These are phyloP conservation scores for Phaseolus lunatus DNA, from an alignment of 306 rosid species.

Conservation along the genomic window DNA sequence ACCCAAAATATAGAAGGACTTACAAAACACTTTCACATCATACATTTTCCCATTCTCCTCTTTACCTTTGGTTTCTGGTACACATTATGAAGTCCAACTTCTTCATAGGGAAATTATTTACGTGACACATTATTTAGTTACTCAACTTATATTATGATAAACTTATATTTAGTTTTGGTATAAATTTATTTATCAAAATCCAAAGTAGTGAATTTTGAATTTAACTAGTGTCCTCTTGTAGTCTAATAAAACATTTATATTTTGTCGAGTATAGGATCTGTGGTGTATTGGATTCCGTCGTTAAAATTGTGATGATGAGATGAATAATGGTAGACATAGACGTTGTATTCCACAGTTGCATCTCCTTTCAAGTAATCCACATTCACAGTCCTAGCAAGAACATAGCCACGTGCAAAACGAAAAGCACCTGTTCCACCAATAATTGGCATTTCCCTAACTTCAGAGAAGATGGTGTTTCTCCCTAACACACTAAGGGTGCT, in stretches of 20 bases:
- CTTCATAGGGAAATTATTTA: too few relatives aligned
- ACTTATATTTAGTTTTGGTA: too few relatives aligned
- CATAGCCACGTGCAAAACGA: slow-evolving; percentile 76
- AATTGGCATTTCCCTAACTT: slow-evolving; percentile 58
- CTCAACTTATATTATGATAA: too few relatives aligned
- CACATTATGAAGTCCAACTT: too few relatives aligned
- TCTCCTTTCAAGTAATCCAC: slow-evolving; percentile 39
- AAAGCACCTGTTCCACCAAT: slow-evolving; percentile 65
- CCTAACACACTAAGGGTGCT: slow-evolving; percentile 61
- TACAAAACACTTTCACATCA: too few relatives aligned
- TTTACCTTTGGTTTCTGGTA: too few relatives aligned
- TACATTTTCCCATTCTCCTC: too few relatives aligned
- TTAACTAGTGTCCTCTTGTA: too few relatives aligned
- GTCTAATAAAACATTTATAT: neutral
- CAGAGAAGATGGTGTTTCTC: slow-evolving; percentile 21
- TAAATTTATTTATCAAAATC: too few relatives aligned
- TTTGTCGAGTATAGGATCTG: neutral
- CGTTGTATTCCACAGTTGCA: slow-evolving; percentile 67
- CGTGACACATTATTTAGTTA: too few relatives aligned
- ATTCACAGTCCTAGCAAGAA: slow-evolving; percentile 46
- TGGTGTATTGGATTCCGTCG: neutral
- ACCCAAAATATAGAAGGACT: too few relatives aligned
- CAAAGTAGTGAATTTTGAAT: too few relatives aligned
- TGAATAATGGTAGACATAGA: slow-evolving; percentile 62
- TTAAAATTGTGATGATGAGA: neutral